Conservation (phyloP, 2,329 filamentous ascomycete species). For the Scedosporium dehoogii region DNA sequence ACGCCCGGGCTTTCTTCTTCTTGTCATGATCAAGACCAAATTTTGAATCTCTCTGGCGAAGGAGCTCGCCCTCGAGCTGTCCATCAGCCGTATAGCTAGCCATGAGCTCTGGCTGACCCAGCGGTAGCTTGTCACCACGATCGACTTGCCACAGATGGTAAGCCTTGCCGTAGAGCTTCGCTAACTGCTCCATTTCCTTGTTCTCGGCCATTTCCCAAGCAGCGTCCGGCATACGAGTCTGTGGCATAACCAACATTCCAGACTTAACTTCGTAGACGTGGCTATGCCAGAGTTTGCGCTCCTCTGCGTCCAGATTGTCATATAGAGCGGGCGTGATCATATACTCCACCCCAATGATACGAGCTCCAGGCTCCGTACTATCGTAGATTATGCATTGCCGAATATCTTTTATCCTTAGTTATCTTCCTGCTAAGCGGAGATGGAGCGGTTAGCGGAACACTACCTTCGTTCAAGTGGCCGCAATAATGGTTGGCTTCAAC, state of each 20-base stretch:
- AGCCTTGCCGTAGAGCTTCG: constrained; percentile 70
- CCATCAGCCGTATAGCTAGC: constrained; percentile 39
- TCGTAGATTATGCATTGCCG: constrained; percentile 84
- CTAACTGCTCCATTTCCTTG: constrained; percentile 67
- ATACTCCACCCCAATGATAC: constrained; percentile 78
- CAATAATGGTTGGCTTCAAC: constrained; percentile 84
- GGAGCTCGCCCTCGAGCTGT: constrained; percentile 37
- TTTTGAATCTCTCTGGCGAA: constrained; percentile 33
- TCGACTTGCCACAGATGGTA: constrained; percentile 86
- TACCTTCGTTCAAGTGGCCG: constrained; percentile 48
- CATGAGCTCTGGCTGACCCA: constrained; percentile 45
- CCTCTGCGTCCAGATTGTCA: constrained; percentile 51
- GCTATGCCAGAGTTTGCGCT: constrained; percentile 74
- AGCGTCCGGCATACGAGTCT: constrained; percentile 44
- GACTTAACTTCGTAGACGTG: constrained; percentile 65
- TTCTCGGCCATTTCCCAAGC: constrained; percentile 71
- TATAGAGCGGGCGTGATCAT: constrained; percentile 69
- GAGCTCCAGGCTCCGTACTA: constrained; percentile 52
- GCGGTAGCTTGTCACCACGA: constrained; percentile 49
- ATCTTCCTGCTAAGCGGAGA: background rate
- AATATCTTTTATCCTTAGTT: constrained; percentile 41
- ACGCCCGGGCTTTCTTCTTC: constrained; percentile 33
- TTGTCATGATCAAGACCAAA: constrained; percentile 34
- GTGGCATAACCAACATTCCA: constrained; percentile 72
- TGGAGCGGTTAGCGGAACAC: background rate